Evolutionary conservation across 2,329 filamentous ascomycete genomes (phyloP), one percentile per base, ranked within the genome.

Genomic region (Monascus ruber): DNA sequence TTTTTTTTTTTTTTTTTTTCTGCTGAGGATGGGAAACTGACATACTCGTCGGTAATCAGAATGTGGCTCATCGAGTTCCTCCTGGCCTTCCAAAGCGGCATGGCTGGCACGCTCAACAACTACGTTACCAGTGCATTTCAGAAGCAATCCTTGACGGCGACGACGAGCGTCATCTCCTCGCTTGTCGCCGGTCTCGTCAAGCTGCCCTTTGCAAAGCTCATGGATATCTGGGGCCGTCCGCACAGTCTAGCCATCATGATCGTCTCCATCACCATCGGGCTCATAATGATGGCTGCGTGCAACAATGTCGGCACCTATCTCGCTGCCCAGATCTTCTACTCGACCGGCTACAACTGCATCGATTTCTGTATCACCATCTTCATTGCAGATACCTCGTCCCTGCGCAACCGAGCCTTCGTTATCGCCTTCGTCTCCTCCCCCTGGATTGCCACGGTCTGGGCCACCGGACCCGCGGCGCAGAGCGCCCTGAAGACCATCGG

Each of bases 191-290:
- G 73, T 26, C 58, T 77, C 24, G 60, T 67, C 41, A 75, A 75
- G 50, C 63, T 81, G 10, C 71, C 75, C 1, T 62, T 74, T 25
- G 75, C 77, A 37, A 81, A 79, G 55, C 60, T 79, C 11, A 62
- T 81, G 38, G 72, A 81, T 58, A 63, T 76, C 34, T 80, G 71
- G 68, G 77, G 75, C 24, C 72, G 77, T 11, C 65, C 74, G 1
- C 66, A 76, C 46, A 75, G 71, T 11, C 67, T 74, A 41, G 37
- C 63, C 3, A 25, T 73, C 25, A 69, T 69, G 49, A 48, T 71
- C 1, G 37, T 58, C 5, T 46, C 68, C 39, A 63, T 62, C 50
- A 62, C 65, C 0, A 39, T 66, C 0, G 66, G 68, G 17, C 59
- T 77, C 26, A 64, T 76, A 46, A 69, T 82, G 62, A 76, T 78